Base-by-base conservation (phyloP, 1,284 basidiomycete genomes). In the Cutaneotrichosporon dermatis region DNA sequence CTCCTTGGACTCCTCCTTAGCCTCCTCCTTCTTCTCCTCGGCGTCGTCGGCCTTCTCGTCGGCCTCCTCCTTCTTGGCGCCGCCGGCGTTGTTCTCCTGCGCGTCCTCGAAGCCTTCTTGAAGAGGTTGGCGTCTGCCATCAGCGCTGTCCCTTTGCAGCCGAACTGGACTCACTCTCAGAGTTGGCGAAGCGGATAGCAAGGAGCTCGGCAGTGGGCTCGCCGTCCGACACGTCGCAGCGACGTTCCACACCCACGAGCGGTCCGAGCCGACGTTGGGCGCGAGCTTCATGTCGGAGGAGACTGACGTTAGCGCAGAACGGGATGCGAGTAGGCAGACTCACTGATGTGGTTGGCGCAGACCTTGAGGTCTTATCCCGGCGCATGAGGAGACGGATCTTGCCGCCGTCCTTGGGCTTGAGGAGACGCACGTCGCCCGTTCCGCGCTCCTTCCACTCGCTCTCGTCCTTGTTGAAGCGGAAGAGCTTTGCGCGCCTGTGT, bases 281-380 rank as follows among this genome's bases (percentile, higher is more conserved):
- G 94, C 90, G 66, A 99, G 87, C 73, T 83, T 87, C 91, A 99
- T 99, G 65, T 97, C 93, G 53, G 84, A 69, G 39, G 89, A 82
- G 76, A 99, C 95, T 97, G 68, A 39, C 37, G 59, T 55, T 10
- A 55, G 57, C 16, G 9, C 42, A n/a, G 34, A n/a, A 44, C 16
- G 25, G 25, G 8, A 15, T 44, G 25, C 25, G 25, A 25, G 25
- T 25, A 25, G 25, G 4, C 10, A 34, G 11, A 86, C 92, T 81
- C 74, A 97, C 95, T 85, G 69, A 86, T 82, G 81, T 99, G 96
- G 83, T 99, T 99, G 63, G 96, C 96, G 82, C 96, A 99, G 78
- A 99, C 94, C 81, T 99, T 99, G 79, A 94, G 84, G 96, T 99
- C 88, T 98, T 98, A 84, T 99, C 96, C 79, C 96, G 90, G 80